Percentiles rank a stretch among this genome's conserved stretches.
These are phyloP conservation scores for Vigna trinervia DNA, from an alignment of 306 rosid genomes.

Conservation along the genomic window DNA sequence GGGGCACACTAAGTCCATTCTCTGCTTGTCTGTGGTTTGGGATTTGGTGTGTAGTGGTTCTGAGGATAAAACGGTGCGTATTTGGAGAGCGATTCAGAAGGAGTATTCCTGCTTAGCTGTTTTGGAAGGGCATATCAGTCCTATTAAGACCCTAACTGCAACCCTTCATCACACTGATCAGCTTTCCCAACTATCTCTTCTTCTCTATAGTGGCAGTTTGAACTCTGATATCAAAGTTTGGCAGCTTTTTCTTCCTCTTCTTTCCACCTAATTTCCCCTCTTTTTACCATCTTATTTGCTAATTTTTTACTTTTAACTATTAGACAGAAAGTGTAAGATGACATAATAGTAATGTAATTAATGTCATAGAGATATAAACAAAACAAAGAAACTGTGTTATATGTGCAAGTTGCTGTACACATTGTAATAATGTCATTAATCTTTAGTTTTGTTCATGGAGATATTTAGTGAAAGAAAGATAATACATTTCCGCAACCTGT, in stretches of 20 bases:
- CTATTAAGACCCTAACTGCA: constrained; percentile 76
- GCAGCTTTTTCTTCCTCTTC: constrained; percentile 63
- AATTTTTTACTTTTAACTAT: not conserved
- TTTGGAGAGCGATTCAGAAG: constrained; percentile 70
- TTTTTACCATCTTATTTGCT: not conserved
- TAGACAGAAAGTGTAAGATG: not conserved
- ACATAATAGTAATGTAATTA: not conserved
- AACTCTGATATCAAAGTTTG: constrained; percentile 79
- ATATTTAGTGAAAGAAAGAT: too few species aligned
- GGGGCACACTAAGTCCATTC: constrained; percentile 74
- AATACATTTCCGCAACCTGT: too few species aligned
- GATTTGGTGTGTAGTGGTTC: constrained; percentile 88
- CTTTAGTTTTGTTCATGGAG: too few species aligned
- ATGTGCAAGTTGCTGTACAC: not conserved
- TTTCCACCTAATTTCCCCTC: constrained; percentile 6
- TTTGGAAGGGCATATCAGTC: constrained; percentile 80
- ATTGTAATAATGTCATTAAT: too few species aligned
- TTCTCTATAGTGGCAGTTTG: constrained; percentile 83
- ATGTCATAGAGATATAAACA: not conserved
- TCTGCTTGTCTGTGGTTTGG: constrained; percentile 70
- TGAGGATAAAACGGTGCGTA: constrained; percentile 74
- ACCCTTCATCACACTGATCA: constrained; percentile 43
- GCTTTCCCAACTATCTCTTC: constrained; percentile 44
- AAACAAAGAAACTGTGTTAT: not conserved
- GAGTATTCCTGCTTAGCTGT: constrained; percentile 69